Evolutionary conservation across 306 rosid genomes (phyloP).

Genomic region (Arachis stenosperma): DNA sequence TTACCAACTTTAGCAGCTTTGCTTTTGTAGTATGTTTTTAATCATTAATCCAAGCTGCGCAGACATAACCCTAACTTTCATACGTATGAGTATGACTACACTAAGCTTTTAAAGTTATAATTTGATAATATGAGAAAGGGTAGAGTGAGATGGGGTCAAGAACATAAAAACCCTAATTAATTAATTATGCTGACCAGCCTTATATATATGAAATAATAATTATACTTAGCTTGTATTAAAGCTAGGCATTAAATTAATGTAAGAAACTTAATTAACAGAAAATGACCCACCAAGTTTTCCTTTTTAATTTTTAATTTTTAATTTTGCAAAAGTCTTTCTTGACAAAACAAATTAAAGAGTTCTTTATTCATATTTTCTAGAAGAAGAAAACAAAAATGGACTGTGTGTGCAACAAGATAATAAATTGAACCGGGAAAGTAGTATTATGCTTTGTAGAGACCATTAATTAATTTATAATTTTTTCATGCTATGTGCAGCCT

Average conservation of each 20-base stretch:
- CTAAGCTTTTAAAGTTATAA: conserved; percentile 37
- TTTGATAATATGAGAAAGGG: conserved; percentile 30
- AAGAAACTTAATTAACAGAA: conserved; percentile 34
- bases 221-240: neutral
- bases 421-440: conserved; percentile 40
- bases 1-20: conserved; percentile 46
- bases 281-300: conserved; percentile 41
- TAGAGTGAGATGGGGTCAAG: conserved; percentile 44
- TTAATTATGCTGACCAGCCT: conserved; percentile 40
- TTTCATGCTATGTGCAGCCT: conserved; percentile 22
- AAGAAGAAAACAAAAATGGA: conserved; percentile 41
- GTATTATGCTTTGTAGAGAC: conserved; percentile 45
- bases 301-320: neutral
- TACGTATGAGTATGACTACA: conserved; percentile 43
- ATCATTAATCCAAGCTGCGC: conserved; percentile 43
- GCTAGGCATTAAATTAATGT: conserved; percentile 28
- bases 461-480: conserved; percentile 28
- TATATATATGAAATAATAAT: conserved; percentile 21
- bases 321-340: neutral
- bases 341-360: neutral
- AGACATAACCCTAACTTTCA: conserved; percentile 39
- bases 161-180: conserved; percentile 44
- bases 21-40: conserved; percentile 37
- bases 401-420: conserved; percentile 15
- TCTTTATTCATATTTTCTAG: conserved; percentile 23